Evolutionary conservation across 208 protist genomes (phyloP).

Genomic region (Acanthamoeba triangularis): DNA sequence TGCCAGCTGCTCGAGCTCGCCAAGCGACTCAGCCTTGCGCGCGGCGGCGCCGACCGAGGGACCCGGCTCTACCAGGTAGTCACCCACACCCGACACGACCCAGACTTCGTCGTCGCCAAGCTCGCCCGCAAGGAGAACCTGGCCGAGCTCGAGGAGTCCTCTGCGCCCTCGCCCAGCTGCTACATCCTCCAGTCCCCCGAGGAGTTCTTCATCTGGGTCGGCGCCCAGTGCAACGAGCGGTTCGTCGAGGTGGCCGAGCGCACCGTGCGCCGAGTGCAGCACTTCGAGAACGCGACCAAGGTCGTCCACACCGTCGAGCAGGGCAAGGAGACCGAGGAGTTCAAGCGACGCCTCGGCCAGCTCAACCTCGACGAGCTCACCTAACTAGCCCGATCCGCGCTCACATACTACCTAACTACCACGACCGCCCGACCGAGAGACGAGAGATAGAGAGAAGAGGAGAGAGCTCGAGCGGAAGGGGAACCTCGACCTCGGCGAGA

Average conservation of each 20-base stretch:
- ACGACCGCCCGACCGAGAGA: neutral
- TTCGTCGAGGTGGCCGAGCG: conserved; percentile 14
- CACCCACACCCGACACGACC: conserved; percentile 27
- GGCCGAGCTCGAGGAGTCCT: conserved; percentile 1
- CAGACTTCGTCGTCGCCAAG: conserved; percentile 49
- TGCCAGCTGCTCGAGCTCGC: conserved; percentile 91
- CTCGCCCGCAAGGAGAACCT: conserved; percentile 28
- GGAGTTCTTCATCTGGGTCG: conserved; percentile 57
- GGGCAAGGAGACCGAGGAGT: conserved; percentile 51
- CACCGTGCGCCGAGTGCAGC: conserved; percentile 31
- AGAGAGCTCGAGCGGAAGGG: neutral
- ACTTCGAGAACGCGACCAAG: conserved; percentile 36
- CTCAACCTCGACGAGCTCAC: neutral
- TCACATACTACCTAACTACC: neutral
- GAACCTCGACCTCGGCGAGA: too few relatives aligned
- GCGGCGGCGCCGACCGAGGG: neutral
- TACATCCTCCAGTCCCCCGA: conserved; percentile 54
- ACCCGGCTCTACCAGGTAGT: conserved; percentile 41
- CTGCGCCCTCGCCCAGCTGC: conserved; percentile 43
- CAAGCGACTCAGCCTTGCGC: conserved; percentile 27
- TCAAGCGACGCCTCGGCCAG: neutral
- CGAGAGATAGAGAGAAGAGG: too few relatives aligned
- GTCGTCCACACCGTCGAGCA: neutral
- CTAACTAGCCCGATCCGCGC: neutral
- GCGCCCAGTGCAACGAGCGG: conserved; percentile 22